Percentiles rank a stretch among this genome's conserved stretches.
Evolutionary conservation across 768 basidiomycete species (phyloP).

Genomic region (Trametes coccinea): DNA sequence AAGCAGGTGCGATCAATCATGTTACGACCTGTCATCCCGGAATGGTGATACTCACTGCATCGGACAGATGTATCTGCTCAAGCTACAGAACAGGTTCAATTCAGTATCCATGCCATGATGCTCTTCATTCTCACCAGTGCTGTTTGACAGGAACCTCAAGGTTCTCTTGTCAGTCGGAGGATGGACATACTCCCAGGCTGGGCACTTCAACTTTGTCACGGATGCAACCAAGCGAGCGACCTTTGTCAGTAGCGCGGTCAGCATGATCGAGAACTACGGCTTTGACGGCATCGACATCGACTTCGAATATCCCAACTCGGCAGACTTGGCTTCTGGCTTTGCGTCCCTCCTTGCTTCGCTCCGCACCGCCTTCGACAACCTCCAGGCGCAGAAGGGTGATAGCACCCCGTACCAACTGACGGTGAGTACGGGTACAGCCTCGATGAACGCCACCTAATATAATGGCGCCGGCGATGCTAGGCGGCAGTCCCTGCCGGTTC

Average conservation of each 20-base stretch:
- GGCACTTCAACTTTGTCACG: constrained; percentile 68
- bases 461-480: constrained; percentile 21
- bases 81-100: constrained; percentile 51
- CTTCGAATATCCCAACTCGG: constrained; percentile 71
- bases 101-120: background rate
- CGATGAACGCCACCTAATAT: background rate
- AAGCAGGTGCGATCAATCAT: constrained; percentile 55
- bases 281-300: constrained; percentile 82
- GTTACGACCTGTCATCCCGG: background rate
- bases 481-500: constrained; percentile 66
- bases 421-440: constrained; percentile 24
- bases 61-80: constrained; percentile 49
- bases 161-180: constrained; percentile 57
- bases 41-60: background rate
- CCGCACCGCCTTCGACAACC: constrained; percentile 60
- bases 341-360: constrained; percentile 63
- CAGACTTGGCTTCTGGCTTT: constrained; percentile 63
- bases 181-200: constrained; percentile 72
- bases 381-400: constrained; percentile 63
- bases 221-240: constrained; percentile 49
- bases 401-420: constrained; percentile 58
- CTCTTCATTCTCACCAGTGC: background rate
- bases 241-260: constrained; percentile 63
- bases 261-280: constrained; percentile 70
- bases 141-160: constrained; percentile 44